These are phyloP conservation scores for Beta vulgaris DNA, from an alignment of 148 eudicot species.

Conservation along the genomic window DNA sequence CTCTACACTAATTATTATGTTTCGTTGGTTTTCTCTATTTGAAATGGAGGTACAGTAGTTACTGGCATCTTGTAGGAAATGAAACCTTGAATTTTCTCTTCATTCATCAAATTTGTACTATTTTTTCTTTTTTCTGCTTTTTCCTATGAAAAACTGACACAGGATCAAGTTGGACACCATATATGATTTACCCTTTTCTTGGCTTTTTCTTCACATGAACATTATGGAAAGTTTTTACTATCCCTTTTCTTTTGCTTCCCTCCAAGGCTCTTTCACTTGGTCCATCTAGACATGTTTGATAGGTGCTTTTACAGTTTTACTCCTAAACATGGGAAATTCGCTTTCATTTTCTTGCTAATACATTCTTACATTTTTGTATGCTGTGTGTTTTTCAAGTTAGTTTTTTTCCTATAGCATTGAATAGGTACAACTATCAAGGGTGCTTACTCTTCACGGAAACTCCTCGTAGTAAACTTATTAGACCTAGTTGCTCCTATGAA, in stretches of 20 bases:
- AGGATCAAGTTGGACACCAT: slow-evolving; percentile 29
- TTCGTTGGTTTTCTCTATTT: slow-evolving; percentile 26
- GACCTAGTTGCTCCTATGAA: no score
- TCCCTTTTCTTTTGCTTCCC: slow-evolving; percentile 4
- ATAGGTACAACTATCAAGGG: no score
- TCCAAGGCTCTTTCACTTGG: not conserved
- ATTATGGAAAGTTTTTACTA: slow-evolving; percentile 7
- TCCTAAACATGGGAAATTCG: not conserved
- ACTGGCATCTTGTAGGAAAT: slow-evolving; percentile 27
- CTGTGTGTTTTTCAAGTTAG: not conserved
- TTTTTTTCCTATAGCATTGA: no score
- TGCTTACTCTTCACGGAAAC: no score
- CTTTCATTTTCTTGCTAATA: not conserved
- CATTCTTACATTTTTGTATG: not conserved
- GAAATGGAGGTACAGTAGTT: slow-evolving; percentile 28
- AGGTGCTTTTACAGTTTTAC: slow-evolving; percentile 12
- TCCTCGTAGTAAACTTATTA: no score
- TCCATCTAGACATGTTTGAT: slow-evolving; percentile 17
- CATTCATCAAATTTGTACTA: not conserved
- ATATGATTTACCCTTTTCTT: slow-evolving; percentile 6
- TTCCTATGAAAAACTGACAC: not conserved
- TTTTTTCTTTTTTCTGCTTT: not conserved
- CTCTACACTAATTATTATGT: slow-evolving; percentile 3
- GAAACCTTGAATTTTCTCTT: slow-evolving; percentile 12
- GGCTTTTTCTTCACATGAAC: slow-evolving; percentile 33